Percentiles rank a stretch among this genome's conserved stretches.
These are phyloP conservation scores for Acacia confusa DNA, from an alignment of 306 rosid species.

Conservation along the genomic window DNA sequence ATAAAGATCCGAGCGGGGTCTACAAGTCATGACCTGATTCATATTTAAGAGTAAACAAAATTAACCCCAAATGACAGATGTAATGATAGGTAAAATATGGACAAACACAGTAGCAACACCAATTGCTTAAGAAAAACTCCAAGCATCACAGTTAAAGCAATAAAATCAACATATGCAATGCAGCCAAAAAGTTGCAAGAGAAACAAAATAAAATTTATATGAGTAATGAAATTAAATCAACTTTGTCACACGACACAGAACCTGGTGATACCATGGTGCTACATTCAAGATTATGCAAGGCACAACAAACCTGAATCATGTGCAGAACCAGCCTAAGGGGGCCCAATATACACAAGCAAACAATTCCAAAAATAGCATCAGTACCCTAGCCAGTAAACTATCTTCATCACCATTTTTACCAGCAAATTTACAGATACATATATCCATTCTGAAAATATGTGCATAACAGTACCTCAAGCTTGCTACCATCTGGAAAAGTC, in stretches of 20 bases:
- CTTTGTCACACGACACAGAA: not conserved
- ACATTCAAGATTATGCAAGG: not conserved
- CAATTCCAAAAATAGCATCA: not conserved
- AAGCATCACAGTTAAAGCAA: constrained; percentile 7
- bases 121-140: not conserved
- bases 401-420: not conserved
- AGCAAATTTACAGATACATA: not conserved
- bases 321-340: not conserved
- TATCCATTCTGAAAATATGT: not conserved
- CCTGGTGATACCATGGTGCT: not conserved
- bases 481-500: constrained; percentile 86
- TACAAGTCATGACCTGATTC: constrained; percentile 90
- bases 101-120: not conserved
- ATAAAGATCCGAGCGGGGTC: constrained; percentile 88
- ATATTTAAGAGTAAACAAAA: constrained; percentile 27
- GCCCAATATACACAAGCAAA: not conserved
- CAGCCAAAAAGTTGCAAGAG: not conserved
- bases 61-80: not conserved
- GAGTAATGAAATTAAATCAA: not conserved
- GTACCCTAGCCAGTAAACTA: not conserved
- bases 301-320: not conserved
- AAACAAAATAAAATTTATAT: not conserved
- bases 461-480: constrained; percentile 64
- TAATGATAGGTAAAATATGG: not conserved
- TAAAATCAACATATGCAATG: not conserved